Base-by-base conservation (phyloP, 140 eudicot species). In the Eryngium alpinum region DNA sequence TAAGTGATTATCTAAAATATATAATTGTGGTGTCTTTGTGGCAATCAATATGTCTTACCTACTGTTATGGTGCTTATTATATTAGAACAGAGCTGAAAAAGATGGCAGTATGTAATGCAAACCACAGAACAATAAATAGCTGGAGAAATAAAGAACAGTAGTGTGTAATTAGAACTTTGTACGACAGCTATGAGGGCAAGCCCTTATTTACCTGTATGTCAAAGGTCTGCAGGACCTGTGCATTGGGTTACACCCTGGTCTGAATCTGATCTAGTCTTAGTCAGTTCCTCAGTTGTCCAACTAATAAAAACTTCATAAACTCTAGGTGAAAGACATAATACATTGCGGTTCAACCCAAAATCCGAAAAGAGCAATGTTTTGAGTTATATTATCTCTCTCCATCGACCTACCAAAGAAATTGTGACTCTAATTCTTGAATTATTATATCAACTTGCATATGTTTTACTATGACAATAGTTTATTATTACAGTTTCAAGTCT, bases 1-100 rank as follows among this genome's bases (percentile, higher is more conserved):
- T 92, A 77, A 88, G 87, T 38, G 82, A 63, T 66, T 76, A 56
- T 80, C 56, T 76, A 70, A 38, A 32, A 32, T 70, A 18, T 70
- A 17, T 28, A 16, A n/a, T 70, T 16, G 49, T 70, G 75, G 46
- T 38, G 46, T 38, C 46, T 38, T 7, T 38, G 46, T 38, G 46
- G 46, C 46, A 4, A 38, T 7, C 46, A 38, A 38, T 38, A 17
- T 32, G 11, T 69, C n/a, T 17, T 69, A 0, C 6, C n/a, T 69
- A 69, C 24, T 69, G 75, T 69, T 17, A 69, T 69, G 13, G 75
- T 69, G 75, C 46, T 38, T 38, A 38, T 38, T 38, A 38, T 38
- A 38, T 38, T 38, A 7, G 46, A 38, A 38, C 46, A 38, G 46
- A 38, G 46, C 46, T 38, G 7, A 38, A 7, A 38, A 38, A 38